Evolutionary conservation across 129 eudicot genomes (phyloP), one percentile per base, ranked within the genome.

Genomic region (Artemisia tridentata): DNA sequence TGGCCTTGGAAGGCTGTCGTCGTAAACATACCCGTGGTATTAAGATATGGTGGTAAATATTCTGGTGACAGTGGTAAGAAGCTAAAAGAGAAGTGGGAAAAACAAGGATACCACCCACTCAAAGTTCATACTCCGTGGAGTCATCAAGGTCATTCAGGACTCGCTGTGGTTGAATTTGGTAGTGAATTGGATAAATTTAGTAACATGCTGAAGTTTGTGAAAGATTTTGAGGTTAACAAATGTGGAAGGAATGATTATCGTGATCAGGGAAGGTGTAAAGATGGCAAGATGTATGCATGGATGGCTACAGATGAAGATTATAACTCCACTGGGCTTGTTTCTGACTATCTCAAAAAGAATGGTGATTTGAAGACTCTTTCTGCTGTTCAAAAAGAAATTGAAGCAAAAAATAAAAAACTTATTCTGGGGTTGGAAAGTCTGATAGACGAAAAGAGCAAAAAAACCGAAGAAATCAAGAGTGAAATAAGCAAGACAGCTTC

Each of bases 1-100:
- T 86, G 80, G 80, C 96, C 96, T 63, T 90, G 86, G 87, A 86
- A 82, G 91, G 93, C 77, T 5, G 72, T 90, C 19, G 80, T 90
- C 20, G 93, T 88, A 27, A 90, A 90, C 73, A 72, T 90, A 49
- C 88, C 88, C 11, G 68, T 74, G 58, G 65, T 63, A 61, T 67
- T 6, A 12, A 53, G 74, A 53, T 53, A 77, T 63, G 88, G 82
- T 63, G 91, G 84, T 55, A 75, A 68, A 50, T 80, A 78, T 77
- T 65, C 61, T 11, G 96, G 93, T 72, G 90, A 78, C 12, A 78
- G 88, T 84, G 90, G 88, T 53, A 76, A 75, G 54, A 86, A 76
- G 25, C 47, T 86, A 55, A 86, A 60, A 79, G 91, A 80, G 7
- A 84, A 84, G 55, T 86, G 86, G 85, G 60, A 23, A 38, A 60